Evolutionary conservation across 306 rosid genomes (phyloP), one percentile per base, ranked within the genome.

Genomic region (Malus sieversii): DNA sequence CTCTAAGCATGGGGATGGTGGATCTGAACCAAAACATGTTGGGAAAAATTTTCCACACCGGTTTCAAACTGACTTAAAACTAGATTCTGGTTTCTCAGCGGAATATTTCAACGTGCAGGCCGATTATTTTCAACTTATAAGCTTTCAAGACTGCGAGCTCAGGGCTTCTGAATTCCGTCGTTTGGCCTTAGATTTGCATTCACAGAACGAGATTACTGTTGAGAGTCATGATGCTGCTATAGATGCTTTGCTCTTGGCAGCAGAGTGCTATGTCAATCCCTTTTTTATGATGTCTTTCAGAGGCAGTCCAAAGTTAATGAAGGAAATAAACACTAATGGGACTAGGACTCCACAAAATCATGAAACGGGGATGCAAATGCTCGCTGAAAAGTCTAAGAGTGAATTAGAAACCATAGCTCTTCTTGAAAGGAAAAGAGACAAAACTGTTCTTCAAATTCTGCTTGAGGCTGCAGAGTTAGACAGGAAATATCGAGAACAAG

Each of bases 191-290:
- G 98, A 93, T 82, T 86, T 91, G 66, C 96, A 90, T 80, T 88
- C 96, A 71, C 92, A 87, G 74, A 86, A 75, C 70, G 91, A 90
- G 33, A 63, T 88, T 77, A 82, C 87, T 46, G 78, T 76, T 81
- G 98, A 91, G 87, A 86, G 96, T 83, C 98, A 91, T 80, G 92
- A 93, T 82, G 97, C 97, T 78, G 93, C 96, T 58, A 82, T 93
- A 77, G 97, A 91, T 88, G 96, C 98, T 80, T 81, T 93, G 86
- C 87, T 93, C 70, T 83, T 93, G 83, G 96, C 97, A 22, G 97
- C 98, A 66, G 98, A 93, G 83, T 93, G 98, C 82, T 87, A 91
- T 81, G 92, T 93, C 66, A 93, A 93, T 84, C 98, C 98, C 20
- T 90, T 80, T 88, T 91, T 91, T 86, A 88, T 91, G 93, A 79